Conservation (phyloP, 1,139 yeast species). For the Lodderomyces theae region DNA sequence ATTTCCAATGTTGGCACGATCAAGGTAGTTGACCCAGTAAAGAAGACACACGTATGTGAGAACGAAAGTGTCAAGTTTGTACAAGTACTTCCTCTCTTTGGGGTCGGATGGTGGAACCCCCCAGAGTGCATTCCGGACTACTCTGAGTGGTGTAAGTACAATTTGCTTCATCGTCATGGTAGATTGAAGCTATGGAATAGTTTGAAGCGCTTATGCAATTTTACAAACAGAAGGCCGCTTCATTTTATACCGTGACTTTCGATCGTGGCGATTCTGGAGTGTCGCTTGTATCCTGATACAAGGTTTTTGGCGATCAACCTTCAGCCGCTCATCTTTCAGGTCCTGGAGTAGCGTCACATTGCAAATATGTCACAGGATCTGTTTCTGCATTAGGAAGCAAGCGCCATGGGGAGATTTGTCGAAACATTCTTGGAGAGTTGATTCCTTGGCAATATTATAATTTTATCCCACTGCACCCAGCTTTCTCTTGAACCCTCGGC, state of each 20-base stretch:
- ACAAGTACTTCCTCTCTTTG: slow-evolving; percentile 38
- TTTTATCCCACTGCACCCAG: background rate
- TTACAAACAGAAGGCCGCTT: background rate
- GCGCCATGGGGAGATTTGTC: background rate
- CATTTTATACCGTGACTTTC: background rate
- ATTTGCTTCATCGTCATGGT: background rate
- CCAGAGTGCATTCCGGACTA: slow-evolving; percentile 1
- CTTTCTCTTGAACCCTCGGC: background rate
- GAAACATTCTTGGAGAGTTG: too few relatives aligned
- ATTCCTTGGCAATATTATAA: background rate
- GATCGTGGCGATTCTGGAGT: background rate
- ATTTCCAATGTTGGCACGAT: slow-evolving; percentile 47
- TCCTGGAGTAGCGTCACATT: background rate
- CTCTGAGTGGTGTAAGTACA: background rate
- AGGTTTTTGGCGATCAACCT: background rate
- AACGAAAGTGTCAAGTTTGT: slow-evolving; percentile 57
- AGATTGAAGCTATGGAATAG: background rate
- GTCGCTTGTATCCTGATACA: background rate
- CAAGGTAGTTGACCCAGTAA: slow-evolving; percentile 52
- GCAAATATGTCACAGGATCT: background rate
- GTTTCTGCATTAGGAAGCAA: background rate
- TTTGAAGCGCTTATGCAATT: background rate
- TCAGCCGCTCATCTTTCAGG: background rate
- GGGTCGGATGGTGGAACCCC: slow-evolving; percentile 24
- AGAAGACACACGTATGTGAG: slow-evolving; percentile 53